Base-by-base conservation (phyloP, 768 basidiomycete genomes). In the Sarcomyxa edulis region DNA sequence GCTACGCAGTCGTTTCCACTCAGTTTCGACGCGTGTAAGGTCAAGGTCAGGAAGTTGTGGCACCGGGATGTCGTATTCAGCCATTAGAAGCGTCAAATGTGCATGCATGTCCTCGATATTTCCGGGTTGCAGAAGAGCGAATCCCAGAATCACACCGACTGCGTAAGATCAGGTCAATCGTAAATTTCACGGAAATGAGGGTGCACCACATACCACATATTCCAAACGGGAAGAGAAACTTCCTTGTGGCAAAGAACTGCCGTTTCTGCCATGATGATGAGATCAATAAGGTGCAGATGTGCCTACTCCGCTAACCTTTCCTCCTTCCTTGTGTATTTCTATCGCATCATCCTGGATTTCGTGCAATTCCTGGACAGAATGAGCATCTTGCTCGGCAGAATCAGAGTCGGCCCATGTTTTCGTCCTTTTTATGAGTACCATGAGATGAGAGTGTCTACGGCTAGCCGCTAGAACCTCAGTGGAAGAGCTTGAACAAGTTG, bases 211-310 rank as follows among this genome's bases (percentile, higher is more conserved):
- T 42, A 84, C 69, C 46, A 26, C 76, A 37, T n/a, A 90, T 64
- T 21, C 86, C 88, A 3, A 86, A 50, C 5, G 81, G 73, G 52
- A 90, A 89, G n/a, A 86, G 59, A 42, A 85, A 78, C 35, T 76
- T 68, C 16, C 75, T 68, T 10, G 46, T 57, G 6, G 51, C 49
- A 43, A 58, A 60, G 37, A 64, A 58, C 7, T 40, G 39, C 43
- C 40, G 48, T 22, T 55, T 34, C 31, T 61, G 46, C 29, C 60
- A 52, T 8, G 23, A 5, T 25, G 11, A 15, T n/a, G n/a, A n/a
- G n/a, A n/a, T n/a, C n/a, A n/a, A n/a, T n/a, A n/a, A n/a, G n/a
- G n/a, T n/a, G n/a, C n/a, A n/a, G n/a, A n/a, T n/a, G n/a, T n/a
- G n/a, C n/a, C n/a, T n/a, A n/a, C n/a, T n/a, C n/a, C n/a, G n/a